phyloP scores from a whole-genome alignment of 345 rosid species.

The Pistacia integerrima region DNA sequence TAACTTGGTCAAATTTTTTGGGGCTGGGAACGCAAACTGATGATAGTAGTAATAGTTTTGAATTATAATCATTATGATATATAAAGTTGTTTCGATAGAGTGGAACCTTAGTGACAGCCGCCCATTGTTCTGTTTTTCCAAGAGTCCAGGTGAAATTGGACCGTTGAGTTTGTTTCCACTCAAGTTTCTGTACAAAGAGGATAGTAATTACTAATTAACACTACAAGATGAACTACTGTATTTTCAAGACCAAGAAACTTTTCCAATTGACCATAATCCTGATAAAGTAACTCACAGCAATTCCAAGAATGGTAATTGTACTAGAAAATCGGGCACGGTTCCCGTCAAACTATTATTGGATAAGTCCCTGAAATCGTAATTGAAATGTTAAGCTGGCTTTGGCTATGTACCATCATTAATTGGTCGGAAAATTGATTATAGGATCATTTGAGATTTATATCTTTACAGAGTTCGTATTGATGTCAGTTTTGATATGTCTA shows the following conservation, averaged over 20 bases:
- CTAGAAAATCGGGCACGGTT: conserved; percentile 42
- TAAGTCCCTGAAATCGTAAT: conserved; percentile 36
- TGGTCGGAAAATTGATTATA: not conserved
- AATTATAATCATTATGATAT: too few relatives aligned
- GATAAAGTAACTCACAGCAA: conserved; percentile 34
- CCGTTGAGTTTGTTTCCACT: conserved; percentile 47
- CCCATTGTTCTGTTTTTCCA: conserved; percentile 29
- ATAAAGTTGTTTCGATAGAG: too few relatives aligned
- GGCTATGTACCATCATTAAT: not conserved
- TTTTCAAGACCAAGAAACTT: too few relatives aligned
- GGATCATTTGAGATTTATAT: not conserved
- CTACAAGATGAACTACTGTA: too few relatives aligned
- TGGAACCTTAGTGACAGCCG: too few relatives aligned
- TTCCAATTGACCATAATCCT: too few relatives aligned
- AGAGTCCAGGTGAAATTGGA: conserved; percentile 44
- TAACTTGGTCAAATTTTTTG: too few relatives aligned
- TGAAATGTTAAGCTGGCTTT: not conserved
- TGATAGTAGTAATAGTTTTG: too few relatives aligned
- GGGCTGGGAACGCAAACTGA: too few relatives aligned
- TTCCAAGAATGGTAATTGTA: conserved; percentile 33
- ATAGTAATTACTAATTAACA: too few relatives aligned
- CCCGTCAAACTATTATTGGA: conserved; percentile 52
- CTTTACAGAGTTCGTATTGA: not conserved
- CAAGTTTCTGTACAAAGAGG: conserved; percentile 36
- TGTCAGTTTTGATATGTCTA: not conserved